phyloP scores from a whole-genome alignment of 2,329 filamentous ascomycete genomes.

The Pseudopithomyces maydicus region DNA sequence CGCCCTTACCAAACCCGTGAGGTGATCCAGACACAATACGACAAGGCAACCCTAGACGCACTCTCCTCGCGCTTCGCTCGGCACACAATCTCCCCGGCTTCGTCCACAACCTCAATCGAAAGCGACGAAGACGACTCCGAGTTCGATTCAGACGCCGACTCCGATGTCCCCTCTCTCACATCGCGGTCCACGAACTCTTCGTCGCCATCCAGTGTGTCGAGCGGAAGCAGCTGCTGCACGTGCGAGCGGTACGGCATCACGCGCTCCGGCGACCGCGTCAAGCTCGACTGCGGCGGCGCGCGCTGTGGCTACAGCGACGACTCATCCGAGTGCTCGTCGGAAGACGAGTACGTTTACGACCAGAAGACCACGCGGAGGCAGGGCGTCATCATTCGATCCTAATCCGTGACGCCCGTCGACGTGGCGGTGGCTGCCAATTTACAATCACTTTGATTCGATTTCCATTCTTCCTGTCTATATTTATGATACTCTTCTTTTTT shows the following conservation, averaged over 20 bases:
- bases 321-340: conserved; percentile 71
- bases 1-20: conserved; percentile 85
- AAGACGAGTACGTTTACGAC: conserved; percentile 63
- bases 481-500: conserved; percentile 11
- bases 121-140: conserved; percentile 56
- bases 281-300: conserved; percentile 90
- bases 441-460: conserved; percentile 6
- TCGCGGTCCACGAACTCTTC: conserved; percentile 70
- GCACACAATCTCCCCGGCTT: conserved; percentile 75
- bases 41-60: conserved; percentile 75
- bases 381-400: conserved; percentile 51
- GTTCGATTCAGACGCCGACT: conserved; percentile 66
- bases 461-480: conserved; percentile 20
- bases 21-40: conserved; percentile 83
- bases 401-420: conserved; percentile 15
- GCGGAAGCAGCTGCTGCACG: conserved; percentile 69
- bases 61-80: conserved; percentile 75
- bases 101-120: conserved; percentile 64
- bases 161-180: conserved; percentile 74
- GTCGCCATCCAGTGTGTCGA: conserved; percentile 70
- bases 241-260: conserved; percentile 98
- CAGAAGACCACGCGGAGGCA: conserved; percentile 54
- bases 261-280: conserved; percentile 87
- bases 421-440: neutral
- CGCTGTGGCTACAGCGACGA: conserved; percentile 84